A percentile compares a stretch with the other conserved stretches of the same genome.
Conservation (phyloP, 2,329 filamentous ascomycete genomes). For the Colletotrichum falcatum region DNA sequence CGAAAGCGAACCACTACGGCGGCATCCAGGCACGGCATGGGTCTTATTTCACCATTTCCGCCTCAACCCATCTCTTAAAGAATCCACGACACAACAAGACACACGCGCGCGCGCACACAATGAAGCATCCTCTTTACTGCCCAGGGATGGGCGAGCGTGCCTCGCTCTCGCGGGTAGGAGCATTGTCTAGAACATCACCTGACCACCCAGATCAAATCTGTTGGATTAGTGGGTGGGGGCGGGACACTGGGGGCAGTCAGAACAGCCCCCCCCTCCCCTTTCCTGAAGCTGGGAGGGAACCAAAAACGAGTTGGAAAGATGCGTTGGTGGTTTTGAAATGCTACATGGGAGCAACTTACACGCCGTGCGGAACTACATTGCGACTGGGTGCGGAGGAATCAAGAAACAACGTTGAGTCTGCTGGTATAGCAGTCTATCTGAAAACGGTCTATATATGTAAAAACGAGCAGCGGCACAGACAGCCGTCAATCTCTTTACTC, state of each 20-base stretch:
- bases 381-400: not conserved
- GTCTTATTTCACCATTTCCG: too few relatives aligned
- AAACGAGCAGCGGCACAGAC: not conserved
- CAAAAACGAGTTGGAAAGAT: not conserved
- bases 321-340: not conserved
- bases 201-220: not conserved
- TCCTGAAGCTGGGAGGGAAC: not conserved
- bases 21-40: not conserved
- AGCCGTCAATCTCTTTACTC: not conserved
- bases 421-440: constrained; percentile 1
- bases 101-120: not conserved
- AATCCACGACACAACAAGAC: not conserved
- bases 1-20: constrained; percentile 13
- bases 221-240: not conserved
- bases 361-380: too few relatives aligned
- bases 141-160: not conserved
- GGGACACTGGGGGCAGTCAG: too few relatives aligned
- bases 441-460: not conserved
- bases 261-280: too few relatives aligned
- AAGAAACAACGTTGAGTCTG: not conserved
- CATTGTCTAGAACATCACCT: not conserved
- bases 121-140: too few relatives aligned
- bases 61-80: not conserved
- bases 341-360: not conserved
- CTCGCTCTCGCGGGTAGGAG: not conserved